Evolutionary conservation across 345 rosid genomes (phyloP).

Genomic region (Gossypium anomalum): DNA sequence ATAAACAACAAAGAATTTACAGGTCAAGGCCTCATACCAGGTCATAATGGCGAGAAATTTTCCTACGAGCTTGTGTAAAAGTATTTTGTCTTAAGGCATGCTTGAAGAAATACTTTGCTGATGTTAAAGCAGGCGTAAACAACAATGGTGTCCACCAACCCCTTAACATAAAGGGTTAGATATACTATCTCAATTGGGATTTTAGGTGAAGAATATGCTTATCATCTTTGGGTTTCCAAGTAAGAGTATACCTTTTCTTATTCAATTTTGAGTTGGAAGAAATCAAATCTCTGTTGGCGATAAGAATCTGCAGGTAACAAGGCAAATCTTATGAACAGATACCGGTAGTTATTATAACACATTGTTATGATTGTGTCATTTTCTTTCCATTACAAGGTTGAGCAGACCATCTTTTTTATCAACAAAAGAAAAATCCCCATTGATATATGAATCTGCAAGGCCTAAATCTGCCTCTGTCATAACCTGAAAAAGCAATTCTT

Average conservation of each 20-base stretch:
- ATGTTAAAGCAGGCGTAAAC: constrained; percentile 64
- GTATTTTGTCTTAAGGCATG: constrained; percentile 77
- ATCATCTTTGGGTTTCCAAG: not conserved
- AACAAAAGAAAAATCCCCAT: constrained; percentile 74
- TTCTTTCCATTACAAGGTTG: constrained; percentile 60
- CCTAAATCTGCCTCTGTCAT: constrained; percentile 94
- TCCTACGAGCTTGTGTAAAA: constrained; percentile 91
- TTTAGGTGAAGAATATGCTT: not conserved
- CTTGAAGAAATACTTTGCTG: constrained; percentile 67
- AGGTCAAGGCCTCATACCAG: constrained; percentile 39
- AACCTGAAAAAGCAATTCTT: constrained; percentile 35
- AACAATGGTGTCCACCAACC: constrained; percentile 98
- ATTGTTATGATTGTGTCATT: not conserved
- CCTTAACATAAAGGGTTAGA: constrained; percentile 29
- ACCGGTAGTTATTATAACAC: not conserved
- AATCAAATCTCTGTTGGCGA: constrained; percentile 15
- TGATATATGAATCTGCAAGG: constrained; percentile 78
- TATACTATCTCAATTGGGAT: not conserved
- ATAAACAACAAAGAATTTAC: not conserved
- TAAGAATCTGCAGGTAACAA: constrained; percentile 15
- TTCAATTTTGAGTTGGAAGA: constrained; percentile 35
- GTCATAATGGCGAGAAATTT: constrained; percentile 84
- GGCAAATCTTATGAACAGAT: not conserved
- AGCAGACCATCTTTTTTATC: constrained; percentile 73
- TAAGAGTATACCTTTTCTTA: constrained; percentile 52